Evolutionary conservation across 1,139 yeast genomes (phyloP), one percentile per base, ranked within the genome.

Genomic region (Candida smagusa): DNA sequence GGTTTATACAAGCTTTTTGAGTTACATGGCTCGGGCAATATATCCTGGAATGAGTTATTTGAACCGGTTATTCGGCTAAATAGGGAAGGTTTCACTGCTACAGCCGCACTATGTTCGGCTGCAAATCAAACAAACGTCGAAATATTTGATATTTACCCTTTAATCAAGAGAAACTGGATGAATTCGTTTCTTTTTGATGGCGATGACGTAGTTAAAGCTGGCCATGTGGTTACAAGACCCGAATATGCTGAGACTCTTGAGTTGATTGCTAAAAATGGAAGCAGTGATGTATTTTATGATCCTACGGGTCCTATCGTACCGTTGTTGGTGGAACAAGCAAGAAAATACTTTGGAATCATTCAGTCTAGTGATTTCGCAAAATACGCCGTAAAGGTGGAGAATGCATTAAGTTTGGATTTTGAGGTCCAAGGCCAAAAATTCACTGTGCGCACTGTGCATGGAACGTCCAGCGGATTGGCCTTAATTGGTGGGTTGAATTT

Each of bases 391-490:
- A 64, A 64, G 3, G 71, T 82, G 2, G 74, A 75, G 24, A 61
- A 68, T 9, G 87, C 97, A 0, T 55, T 88, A 22, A 50, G 55
- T 5, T 60, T 78, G 8, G 59, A 51, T 9, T 53, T 62, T 34
- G 43, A 42, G 5, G 43, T 41, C 26, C 65, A 74, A 50, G 62
- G 69, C 31, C 75, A 74, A 13, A 57, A 73, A 25, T 58, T 61
- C 34, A 77, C 78, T 13, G 76, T 89, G 1, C 69, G 71, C 46
- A 83, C 95, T 0, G 65, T 87, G n/a, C 72, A 72, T 29, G 95
- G 96, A 1, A 80, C 90, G 0, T 81, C 94, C 3, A 78, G 90
- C 2, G 98, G 98, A 0, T 75, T 92, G 4, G 94, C 95, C 0
- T 63, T 92, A 36, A 51, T 85, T 9, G 74, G 90, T 1, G 97